Base-by-base conservation (phyloP, 192 early-diverging fungal species). In the Coemansia sp. region DNA sequence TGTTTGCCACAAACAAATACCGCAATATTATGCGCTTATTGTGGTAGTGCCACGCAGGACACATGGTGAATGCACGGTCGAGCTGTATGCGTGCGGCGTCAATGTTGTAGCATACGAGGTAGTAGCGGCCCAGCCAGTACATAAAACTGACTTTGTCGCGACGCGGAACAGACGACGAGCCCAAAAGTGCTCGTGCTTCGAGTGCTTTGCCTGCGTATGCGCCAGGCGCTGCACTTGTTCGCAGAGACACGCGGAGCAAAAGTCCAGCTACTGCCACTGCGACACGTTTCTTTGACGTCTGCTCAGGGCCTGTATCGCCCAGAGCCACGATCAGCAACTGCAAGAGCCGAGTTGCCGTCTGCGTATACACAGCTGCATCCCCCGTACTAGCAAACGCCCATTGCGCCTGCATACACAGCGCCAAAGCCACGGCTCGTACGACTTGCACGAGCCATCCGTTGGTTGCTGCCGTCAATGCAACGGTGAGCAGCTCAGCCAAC, bases 101-200 rank as follows among this genome's bases (percentile, higher is more conserved):
- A 24, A 80, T 58, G 19, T 57, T 70, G 48, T 75, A 80, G 60
- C 78, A 75, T 2, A 69, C 66, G 14, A 80, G 63, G 23, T 72
- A 75, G 63, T 80, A 80, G 3, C 78, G 61, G 1, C 78, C 78
- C 0, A 75, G 65, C 78, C 78, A 80, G 56, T 75, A 80, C 47
- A 62, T 73, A 43, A 72, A 80, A 43, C 62, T 71, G 1, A 65
- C 53, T 3, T 65, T 57, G 25, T 80, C 78, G 54, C 69, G 69
- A 21, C 19, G 48, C 1, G 72, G 62, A 50, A 80, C 71, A 2
- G 50, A 60, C 11, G 58, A 37, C 15, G 48, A 27, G 12, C 2
- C 35, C 6, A 41, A 56, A 37, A 72, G 39, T 5, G 43, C 24
- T 19, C 62, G 65, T 22, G 59, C 78, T 49, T 79, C 76, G 14